Conservation (phyloP, 345 rosid species). For the Gossypium ekmanianum region DNA sequence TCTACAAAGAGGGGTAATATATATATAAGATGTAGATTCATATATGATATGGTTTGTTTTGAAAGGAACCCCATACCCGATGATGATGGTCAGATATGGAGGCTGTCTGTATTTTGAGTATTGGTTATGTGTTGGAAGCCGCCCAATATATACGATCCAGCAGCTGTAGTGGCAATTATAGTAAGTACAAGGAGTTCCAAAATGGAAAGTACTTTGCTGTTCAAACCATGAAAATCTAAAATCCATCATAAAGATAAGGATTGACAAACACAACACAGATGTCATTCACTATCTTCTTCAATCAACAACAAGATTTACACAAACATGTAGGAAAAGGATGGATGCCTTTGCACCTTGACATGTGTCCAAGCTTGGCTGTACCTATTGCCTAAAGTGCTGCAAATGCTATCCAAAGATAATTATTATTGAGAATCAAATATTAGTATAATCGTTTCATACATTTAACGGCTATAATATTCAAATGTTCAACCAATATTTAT, state of each 20-base stretch:
- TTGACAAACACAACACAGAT: constrained; percentile 12
- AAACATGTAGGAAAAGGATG: constrained; percentile 13
- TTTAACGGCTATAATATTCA: too few relatives aligned
- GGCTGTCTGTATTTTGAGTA: constrained; percentile 9
- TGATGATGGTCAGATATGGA: background rate
- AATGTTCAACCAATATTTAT: too few relatives aligned
- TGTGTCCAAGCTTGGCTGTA: constrained; percentile 18
- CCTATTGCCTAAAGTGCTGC: background rate
- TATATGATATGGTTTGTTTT: constrained; percentile 12
- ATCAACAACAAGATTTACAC: constrained; percentile 20
- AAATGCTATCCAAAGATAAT: background rate
- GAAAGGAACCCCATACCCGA: constrained; percentile 40
- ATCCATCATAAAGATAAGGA: constrained; percentile 22
- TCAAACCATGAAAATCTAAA: constrained; percentile 23
- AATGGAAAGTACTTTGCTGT: constrained; percentile 21
- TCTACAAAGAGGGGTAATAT: too few relatives aligned
- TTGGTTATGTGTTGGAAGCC: background rate
- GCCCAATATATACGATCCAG: background rate
- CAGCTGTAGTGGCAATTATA: constrained; percentile 24
- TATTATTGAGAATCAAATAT: constrained; percentile 19
- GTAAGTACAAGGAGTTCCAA: background rate
- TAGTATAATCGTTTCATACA: background rate
- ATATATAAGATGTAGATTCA: background rate
- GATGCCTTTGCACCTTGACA: constrained; percentile 14
- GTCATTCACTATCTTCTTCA: background rate